These are phyloP conservation scores for Chaetomium fimeti DNA, from an alignment of 495 filamentous ascomycete species.

Conservation along the genomic window DNA sequence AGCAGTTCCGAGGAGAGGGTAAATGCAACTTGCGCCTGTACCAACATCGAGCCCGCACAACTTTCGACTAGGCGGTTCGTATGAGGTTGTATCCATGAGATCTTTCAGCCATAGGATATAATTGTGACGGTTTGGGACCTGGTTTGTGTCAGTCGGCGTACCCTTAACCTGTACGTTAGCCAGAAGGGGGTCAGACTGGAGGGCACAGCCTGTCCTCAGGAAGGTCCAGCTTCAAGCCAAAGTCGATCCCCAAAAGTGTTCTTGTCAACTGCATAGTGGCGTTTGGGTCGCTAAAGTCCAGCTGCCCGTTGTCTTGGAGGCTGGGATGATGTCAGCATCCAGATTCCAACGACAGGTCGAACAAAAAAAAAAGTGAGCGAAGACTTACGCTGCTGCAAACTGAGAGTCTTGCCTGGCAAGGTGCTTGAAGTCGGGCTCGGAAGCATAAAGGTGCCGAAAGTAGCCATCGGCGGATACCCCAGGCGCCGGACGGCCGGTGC, in stretches of 20 bases:
- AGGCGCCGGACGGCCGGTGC: constrained; percentile 3
- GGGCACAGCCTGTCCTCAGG: constrained; percentile 83
- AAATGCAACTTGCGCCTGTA: constrained; percentile 87
- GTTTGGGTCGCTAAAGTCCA: constrained; percentile 80
- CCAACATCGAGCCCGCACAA: constrained; percentile 84
- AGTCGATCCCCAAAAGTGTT: constrained; percentile 72
- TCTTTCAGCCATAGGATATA: constrained; percentile 90
- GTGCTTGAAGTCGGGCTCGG: constrained; percentile 37
- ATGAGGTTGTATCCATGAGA: constrained; percentile 72
- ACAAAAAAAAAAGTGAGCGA: not conserved
- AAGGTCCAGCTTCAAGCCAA: constrained; percentile 66
- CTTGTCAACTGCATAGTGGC: constrained; percentile 81
- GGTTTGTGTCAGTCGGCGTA: not conserved
- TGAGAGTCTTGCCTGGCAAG: constrained; percentile 38
- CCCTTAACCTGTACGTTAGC: not conserved
- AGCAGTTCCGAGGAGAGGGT: constrained; percentile 76
- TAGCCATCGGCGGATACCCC: constrained; percentile 33
- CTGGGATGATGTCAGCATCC: constrained; percentile 23
- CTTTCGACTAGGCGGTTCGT: constrained; percentile 51
- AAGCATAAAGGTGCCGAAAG: constrained; percentile 39
- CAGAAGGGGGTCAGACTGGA: constrained; percentile 55
- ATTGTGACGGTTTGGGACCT: constrained; percentile 79
- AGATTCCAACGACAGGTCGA: not conserved
- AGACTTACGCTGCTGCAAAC: constrained; percentile 33
- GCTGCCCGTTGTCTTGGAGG: constrained; percentile 59